Base-by-base conservation (phyloP, 768 basidiomycete species). In the Crassisporium funariophilum region DNA sequence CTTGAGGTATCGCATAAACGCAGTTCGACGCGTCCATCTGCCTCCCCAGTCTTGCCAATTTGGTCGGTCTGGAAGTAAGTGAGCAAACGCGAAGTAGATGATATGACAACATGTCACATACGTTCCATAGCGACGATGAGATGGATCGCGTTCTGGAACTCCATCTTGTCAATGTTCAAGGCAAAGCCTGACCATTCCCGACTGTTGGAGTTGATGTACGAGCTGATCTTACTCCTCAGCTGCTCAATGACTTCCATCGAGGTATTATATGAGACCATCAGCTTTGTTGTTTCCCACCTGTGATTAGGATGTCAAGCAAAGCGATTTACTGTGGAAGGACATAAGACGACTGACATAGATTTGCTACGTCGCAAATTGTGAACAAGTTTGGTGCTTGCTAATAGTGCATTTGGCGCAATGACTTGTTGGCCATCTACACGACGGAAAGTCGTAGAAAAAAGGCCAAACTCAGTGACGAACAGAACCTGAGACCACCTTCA, bases 21-120 rank as follows among this genome's bases (percentile, higher is more conserved):
- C 71, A 9, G 80, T 90, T 52, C 88, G 82, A 36, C 88, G 82
- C 6, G 70, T 72, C 88, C 86, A 89, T 47, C 88, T 74, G 15
- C 80, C 89, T 38, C 86, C 88, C 88, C 88, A 91, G 59, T 91
- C 87, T 60, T 91, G 89, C 89, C 88, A 91, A 59, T 88, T 89
- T 27, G 83, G 76, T 42, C 85, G 82, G 65, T 90, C 85, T 86
- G 19, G 9, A 49, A 19, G 29, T 10, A 39, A 27, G 15, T 27
- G 2, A 40, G 13, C 38, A 33, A 35, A 34, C 23, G 22, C 29
- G 24, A 19, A 46, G 11, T 33, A 19, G 47, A 53, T 50, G 17
- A 20, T 25, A 22, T 22, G 12, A 25, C 39, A 27, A 36, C 9
- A 37, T 31, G 5, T 15, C 16, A 74, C 83, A 64, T 64, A 80